Evolutionary conservation across 1,284 basidiomycete species (phyloP).

Genomic region (Apiotrichum montevideense): DNA sequence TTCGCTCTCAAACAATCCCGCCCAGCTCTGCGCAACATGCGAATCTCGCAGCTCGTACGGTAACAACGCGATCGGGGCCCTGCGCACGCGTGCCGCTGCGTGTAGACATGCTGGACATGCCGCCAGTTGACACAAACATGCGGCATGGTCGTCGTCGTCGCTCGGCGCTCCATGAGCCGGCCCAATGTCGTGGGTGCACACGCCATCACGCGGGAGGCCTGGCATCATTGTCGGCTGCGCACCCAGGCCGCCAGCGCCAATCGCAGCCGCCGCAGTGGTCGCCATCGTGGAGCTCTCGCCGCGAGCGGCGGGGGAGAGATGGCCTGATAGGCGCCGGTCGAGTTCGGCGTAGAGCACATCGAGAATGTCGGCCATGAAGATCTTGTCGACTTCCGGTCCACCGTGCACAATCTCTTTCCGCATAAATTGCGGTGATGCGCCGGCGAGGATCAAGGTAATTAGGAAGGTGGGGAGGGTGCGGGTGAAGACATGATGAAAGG

Average conservation of each 20-base stretch:
- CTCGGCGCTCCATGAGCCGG: conserved; percentile 13
- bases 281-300: conserved; percentile 15
- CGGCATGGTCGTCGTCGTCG: conserved; percentile 33
- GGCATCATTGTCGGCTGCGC: conserved; percentile 13
- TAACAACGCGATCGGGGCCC: conserved; percentile 32
- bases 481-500: conserved; percentile 47
- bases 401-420: conserved; percentile 45
- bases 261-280: conserved; percentile 9
- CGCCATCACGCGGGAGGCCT: conserved; percentile 14
- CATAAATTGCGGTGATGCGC: conserved; percentile 38
- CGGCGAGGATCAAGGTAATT: conserved; percentile 43
- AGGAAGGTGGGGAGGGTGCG: conserved; percentile 42
- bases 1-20: conserved; percentile 30
- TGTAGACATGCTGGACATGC: conserved; percentile 35
- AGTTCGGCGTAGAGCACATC: conserved; percentile 39
- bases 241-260: conserved; percentile 18
- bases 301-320: conserved; percentile 6
- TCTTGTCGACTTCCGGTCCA: conserved; percentile 38
- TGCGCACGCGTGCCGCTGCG: conserved; percentile 21
- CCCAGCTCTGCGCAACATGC: conserved; percentile 26
- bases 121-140: conserved; percentile 40
- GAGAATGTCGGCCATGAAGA: conserved; percentile 44
- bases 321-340: conserved; percentile 36
- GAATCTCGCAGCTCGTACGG: conserved; percentile 28
- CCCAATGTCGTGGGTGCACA: conserved; percentile 20